Conservation (phyloP, 2,329 filamentous ascomycete species). For the Fusarium acutatum region DNA sequence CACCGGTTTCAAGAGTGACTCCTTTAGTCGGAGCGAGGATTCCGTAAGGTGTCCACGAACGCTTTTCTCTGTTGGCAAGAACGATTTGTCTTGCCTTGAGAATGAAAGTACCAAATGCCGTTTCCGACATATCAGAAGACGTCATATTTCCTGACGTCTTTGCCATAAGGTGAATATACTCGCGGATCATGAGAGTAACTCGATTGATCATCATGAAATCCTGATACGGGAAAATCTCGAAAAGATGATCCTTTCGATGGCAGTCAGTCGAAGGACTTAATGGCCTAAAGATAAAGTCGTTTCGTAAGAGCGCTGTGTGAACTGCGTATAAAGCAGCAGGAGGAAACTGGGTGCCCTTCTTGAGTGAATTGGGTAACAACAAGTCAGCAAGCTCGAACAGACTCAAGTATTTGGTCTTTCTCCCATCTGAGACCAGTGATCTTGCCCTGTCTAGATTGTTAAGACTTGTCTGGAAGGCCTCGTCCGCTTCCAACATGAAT, state of each 20-base stretch:
- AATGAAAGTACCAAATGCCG: conserved; percentile 56
- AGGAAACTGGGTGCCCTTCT: conserved; percentile 51
- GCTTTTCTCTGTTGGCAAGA: conserved; percentile 58
- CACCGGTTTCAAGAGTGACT: conserved; percentile 19
- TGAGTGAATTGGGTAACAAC: conserved; percentile 51
- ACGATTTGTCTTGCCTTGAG: conserved; percentile 60
- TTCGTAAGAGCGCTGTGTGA: conserved; percentile 68
- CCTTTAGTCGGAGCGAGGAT: conserved; percentile 48
- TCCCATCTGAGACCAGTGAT: conserved; percentile 49
- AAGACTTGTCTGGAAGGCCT: conserved; percentile 58
- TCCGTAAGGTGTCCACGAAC: conserved; percentile 61
- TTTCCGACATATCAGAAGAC: conserved; percentile 25
- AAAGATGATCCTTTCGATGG: conserved; percentile 63
- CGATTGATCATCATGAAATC: conserved; percentile 44
- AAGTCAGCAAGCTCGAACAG: conserved; percentile 60
- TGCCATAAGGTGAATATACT: conserved; percentile 40
- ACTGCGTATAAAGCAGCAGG: conserved; percentile 71
- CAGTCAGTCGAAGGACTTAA: conserved; percentile 57
- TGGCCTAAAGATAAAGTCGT: conserved; percentile 68
- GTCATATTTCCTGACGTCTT: conserved; percentile 22
- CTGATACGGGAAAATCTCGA: conserved; percentile 60
- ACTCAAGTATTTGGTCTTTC: conserved; percentile 55
- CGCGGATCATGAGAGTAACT: conserved; percentile 46
- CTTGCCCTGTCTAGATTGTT: conserved; percentile 58
- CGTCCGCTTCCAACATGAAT: conserved; percentile 55